phyloP scores from a whole-genome alignment of 2,329 filamentous ascomycete genomes.

The Epichloe festucae region DNA sequence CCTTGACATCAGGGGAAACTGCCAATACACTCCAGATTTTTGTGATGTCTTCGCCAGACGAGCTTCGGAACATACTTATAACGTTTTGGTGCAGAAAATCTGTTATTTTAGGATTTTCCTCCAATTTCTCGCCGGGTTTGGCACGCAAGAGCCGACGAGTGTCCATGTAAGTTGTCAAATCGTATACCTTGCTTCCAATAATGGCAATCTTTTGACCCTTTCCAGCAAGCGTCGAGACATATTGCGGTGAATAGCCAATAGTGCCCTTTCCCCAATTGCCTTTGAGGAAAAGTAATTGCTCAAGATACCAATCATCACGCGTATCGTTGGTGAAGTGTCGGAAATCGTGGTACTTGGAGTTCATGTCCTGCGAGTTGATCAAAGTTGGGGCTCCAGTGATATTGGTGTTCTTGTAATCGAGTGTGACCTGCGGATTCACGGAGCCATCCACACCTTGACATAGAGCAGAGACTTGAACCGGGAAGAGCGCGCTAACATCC shows the following conservation, averaged over 20 bases:
- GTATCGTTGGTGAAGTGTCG: slow-evolving; percentile 69
- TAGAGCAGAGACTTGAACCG: slow-evolving; percentile 83
- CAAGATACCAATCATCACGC: slow-evolving; percentile 81
- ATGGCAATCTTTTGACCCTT: slow-evolving; percentile 61
- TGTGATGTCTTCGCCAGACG: slow-evolving; percentile 66
- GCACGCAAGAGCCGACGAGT: slow-evolving; percentile 58
- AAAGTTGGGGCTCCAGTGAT: slow-evolving; percentile 52
- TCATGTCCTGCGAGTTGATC: slow-evolving; percentile 54
- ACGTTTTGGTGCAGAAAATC: slow-evolving; percentile 75
- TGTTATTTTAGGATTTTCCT: slow-evolving; percentile 37
- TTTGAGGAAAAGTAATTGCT: slow-evolving; percentile 71
- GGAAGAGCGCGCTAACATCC: slow-evolving; percentile 83
- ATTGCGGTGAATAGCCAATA: slow-evolving; percentile 69
- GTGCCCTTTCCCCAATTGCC: slow-evolving; percentile 74
- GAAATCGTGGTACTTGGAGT: slow-evolving; percentile 86
- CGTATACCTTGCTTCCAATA: slow-evolving; percentile 70
- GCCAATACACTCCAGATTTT: slow-evolving; percentile 66
- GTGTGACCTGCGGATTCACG: slow-evolving; percentile 58
- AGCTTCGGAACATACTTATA: slow-evolving; percentile 61
- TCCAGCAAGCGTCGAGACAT: slow-evolving; percentile 55
- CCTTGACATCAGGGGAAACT: slow-evolving; percentile 42
- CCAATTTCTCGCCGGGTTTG: slow-evolving; percentile 35
- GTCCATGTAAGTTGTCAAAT: slow-evolving; percentile 69
- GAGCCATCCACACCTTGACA: slow-evolving; percentile 63
- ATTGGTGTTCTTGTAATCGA: slow-evolving; percentile 75